These are phyloP conservation scores for Thelonectria olida DNA, from an alignment of 2,329 filamentous ascomycete genomes.

Conservation along the genomic window DNA sequence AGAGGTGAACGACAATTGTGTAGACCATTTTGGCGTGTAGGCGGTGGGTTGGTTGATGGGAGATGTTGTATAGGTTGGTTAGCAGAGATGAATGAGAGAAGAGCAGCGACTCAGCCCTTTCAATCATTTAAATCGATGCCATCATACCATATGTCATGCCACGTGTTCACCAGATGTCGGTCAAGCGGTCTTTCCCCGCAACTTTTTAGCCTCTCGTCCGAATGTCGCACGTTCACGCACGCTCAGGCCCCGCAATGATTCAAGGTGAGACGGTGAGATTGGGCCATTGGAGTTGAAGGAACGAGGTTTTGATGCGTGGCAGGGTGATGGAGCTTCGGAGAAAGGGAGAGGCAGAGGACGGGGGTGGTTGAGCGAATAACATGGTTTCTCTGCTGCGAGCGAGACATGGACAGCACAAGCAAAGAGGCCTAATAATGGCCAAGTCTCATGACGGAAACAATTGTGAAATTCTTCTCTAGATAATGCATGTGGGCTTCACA, in stretches of 20 bases:
- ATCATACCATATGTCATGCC: not conserved
- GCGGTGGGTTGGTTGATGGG: not conserved
- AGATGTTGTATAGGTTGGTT: not conserved
- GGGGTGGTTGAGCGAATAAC: not conserved
- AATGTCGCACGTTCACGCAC: not conserved
- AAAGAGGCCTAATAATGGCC: not conserved
- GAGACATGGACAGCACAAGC: not conserved
- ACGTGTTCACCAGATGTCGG: not conserved
- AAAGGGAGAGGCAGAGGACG: not conserved
- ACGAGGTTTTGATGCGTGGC: not conserved
- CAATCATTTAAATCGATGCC: not conserved
- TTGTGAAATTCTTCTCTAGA: not conserved
- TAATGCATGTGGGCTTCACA: not conserved
- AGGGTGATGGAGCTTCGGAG: no score
- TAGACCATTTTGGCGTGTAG: constrained; percentile 69
- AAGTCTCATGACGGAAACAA: not conserved
- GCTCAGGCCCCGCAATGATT: not conserved
- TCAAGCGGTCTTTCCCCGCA: not conserved
- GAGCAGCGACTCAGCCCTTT: not conserved
- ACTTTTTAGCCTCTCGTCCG: constrained; percentile 1
- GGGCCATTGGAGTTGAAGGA: not conserved
- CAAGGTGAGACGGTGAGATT: not conserved
- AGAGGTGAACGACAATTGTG: constrained; percentile 74
- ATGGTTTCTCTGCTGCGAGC: not conserved
- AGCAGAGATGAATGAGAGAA: not conserved